A percentile compares a stretch with the other conserved stretches of the same genome.
These are phyloP conservation scores for Miamiensis avidus DNA, from an alignment of 169 alveolate species.

Conservation along the genomic window DNA sequence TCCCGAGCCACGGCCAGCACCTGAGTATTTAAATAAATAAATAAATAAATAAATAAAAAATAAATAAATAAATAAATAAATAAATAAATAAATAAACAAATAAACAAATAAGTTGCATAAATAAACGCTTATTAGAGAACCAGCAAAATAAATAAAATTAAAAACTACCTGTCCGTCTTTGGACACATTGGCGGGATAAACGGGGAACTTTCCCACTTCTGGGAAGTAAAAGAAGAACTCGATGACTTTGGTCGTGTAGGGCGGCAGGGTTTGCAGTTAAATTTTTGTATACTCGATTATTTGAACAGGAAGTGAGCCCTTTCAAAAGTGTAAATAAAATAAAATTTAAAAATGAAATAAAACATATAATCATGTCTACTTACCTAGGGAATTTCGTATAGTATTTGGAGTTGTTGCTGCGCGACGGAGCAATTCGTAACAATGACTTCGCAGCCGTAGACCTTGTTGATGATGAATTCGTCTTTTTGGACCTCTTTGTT, in stretches of 20 bases:
- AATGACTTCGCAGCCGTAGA: constrained; percentile 61
- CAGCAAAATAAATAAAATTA: too few species aligned
- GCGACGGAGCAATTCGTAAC: constrained; percentile 60
- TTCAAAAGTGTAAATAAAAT: constrained; percentile 41
- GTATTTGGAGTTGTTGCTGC: constrained; percentile 34
- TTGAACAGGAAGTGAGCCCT: constrained; percentile 59
- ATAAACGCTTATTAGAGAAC: too few species aligned
- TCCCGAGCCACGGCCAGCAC: background rate
- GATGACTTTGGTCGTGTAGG: constrained; percentile 57
- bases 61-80: too few species aligned
- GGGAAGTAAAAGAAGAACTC: constrained; percentile 78
- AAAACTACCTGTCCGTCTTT: constrained; percentile 63
- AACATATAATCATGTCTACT: background rate
- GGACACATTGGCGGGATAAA: constrained; percentile 72
- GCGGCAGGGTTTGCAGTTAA: constrained; percentile 9
- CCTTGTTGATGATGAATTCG: constrained; percentile 27
- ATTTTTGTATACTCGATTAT: constrained; percentile 63
- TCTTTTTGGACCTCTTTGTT: constrained; percentile 51
- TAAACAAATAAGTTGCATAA: too few species aligned
- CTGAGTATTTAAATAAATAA: constrained; percentile 2
- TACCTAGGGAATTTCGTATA: constrained; percentile 26
- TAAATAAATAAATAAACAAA: too few species aligned
- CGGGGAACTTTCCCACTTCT: constrained; percentile 61
- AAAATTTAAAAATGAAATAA: background rate
- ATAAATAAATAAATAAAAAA: too few species aligned